Percentiles rank a stretch among this genome's conserved stretches.
Conservation (phyloP, 768 basidiomycete genomes). For the Stropharia rugosoannulata region DNA sequence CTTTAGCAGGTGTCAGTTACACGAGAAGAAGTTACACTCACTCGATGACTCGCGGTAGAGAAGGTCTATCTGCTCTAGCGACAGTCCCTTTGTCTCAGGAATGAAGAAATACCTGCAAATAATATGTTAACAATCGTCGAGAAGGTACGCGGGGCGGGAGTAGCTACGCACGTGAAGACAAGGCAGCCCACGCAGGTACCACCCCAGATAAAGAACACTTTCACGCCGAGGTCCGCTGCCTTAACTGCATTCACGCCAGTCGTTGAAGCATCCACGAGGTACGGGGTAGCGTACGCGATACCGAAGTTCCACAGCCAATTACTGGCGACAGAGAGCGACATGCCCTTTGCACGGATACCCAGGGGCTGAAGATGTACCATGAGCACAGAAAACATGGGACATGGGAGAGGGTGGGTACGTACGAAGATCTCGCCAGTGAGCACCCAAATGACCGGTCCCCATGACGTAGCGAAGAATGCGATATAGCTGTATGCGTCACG, state of each 20-base stretch:
- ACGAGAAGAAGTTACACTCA: slow-evolving; percentile 5
- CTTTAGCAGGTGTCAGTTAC: background rate
- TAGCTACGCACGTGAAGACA: slow-evolving; percentile 53
- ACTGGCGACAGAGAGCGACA: slow-evolving; percentile 62
- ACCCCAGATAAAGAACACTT: slow-evolving; percentile 86
- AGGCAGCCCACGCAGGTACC: slow-evolving; percentile 62
- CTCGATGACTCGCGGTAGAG: slow-evolving; percentile 61
- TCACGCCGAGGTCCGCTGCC: slow-evolving; percentile 51
- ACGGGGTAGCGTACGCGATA: slow-evolving; percentile 60
- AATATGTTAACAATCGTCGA: background rate
- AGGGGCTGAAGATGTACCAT: slow-evolving; percentile 39
- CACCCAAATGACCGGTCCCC: slow-evolving; percentile 73
- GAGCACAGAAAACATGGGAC: background rate
- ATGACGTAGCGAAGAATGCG: slow-evolving; percentile 51
- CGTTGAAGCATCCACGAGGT: slow-evolving; percentile 45
- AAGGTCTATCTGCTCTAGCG: slow-evolving; percentile 79
- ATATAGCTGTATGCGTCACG: slow-evolving; percentile 36
- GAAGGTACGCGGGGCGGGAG: slow-evolving; percentile 9
- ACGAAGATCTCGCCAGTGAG: slow-evolving; percentile 74
- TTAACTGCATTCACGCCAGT: slow-evolving; percentile 19
- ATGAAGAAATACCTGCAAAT: slow-evolving; percentile 15
- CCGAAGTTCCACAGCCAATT: slow-evolving; percentile 76
- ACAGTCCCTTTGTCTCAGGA: slow-evolving; percentile 65
- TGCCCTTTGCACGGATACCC: slow-evolving; percentile 75
- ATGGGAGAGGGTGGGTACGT: background rate